A percentile compares a stretch with the other conserved stretches of the same genome.
Evolutionary conservation across 1,284 basidiomycete genomes (phyloP).

Genomic region (Gomphus bonarii): DNA sequence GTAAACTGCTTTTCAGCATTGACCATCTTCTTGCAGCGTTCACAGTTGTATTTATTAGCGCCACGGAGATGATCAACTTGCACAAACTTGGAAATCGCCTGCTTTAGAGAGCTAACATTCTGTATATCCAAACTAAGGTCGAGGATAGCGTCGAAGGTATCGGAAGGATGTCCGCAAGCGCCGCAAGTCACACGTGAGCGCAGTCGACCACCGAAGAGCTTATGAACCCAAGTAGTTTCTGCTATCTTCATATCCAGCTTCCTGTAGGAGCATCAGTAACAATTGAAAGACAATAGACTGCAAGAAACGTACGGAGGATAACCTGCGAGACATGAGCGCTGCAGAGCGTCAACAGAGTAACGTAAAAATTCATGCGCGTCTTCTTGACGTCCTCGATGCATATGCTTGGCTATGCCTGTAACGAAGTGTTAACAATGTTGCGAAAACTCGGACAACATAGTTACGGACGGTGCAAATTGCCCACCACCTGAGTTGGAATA

Average conservation of each 20-base stretch:
- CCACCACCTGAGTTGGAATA: conserved; percentile 52
- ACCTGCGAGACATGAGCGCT: conserved; percentile 74
- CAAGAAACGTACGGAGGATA: conserved; percentile 48
- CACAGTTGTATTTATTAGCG: conserved; percentile 96
- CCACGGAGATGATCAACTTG: conserved; percentile 80
- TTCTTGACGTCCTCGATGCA: conserved; percentile 89
- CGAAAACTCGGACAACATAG: neutral
- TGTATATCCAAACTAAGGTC: conserved; percentile 89
- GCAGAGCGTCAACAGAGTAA: conserved; percentile 87
- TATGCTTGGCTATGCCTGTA: conserved; percentile 83
- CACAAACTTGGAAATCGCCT: conserved; percentile 78
- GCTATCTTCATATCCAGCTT: conserved; percentile 74
- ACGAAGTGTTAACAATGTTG: neutral
- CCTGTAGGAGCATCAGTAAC: conserved; percentile 28
- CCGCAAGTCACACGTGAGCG: conserved; percentile 90
- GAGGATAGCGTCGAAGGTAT: conserved; percentile 93
- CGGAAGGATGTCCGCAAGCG: conserved; percentile 79
- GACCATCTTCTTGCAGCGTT: conserved; percentile 87
- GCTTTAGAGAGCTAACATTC: conserved; percentile 50
- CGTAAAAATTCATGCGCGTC: conserved; percentile 98
- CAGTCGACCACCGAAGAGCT: conserved; percentile 86
- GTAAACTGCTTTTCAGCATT: conserved; percentile 84
- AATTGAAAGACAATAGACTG: conserved; percentile 1
- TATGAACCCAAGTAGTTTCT: conserved; percentile 90
- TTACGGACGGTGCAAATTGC: conserved; percentile 57